Evolutionary conservation across 192 early-diverging fungal genomes (phyloP).

Genomic region (Linderina pennispora): DNA sequence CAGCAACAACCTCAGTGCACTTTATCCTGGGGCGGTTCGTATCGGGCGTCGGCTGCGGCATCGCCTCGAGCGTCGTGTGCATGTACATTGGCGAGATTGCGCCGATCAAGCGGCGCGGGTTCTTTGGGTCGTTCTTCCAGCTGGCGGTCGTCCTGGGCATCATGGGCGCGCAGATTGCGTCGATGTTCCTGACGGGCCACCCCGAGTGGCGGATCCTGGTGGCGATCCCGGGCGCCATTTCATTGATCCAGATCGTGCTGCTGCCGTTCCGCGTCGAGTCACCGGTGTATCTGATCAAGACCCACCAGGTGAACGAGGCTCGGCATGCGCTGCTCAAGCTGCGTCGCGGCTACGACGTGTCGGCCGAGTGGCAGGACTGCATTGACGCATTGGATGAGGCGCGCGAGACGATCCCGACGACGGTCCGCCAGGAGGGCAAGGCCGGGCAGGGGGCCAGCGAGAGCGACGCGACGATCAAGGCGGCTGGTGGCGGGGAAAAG

Average conservation of each 20-base stretch:
- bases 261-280: slow-evolving; percentile 61
- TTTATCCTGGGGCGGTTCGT: slow-evolving; percentile 68
- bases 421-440: too few relatives aligned
- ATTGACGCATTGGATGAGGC: slow-evolving; percentile 19
- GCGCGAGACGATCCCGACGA: background rate
- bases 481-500: background rate
- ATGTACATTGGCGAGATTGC: slow-evolving; percentile 72
- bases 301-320: slow-evolving; percentile 54
- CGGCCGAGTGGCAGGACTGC: slow-evolving; percentile 54
- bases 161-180: slow-evolving; percentile 56
- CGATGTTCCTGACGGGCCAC: slow-evolving; percentile 42
- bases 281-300: slow-evolving; percentile 59
- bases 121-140: slow-evolving; percentile 68
- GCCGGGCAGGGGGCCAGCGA: slow-evolving; percentile 1
- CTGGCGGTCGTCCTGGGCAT: slow-evolving; percentile 68
- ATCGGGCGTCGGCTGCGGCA: slow-evolving; percentile 63
- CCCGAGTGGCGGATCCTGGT: slow-evolving; percentile 66
- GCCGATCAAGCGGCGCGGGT: slow-evolving; percentile 58
- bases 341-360: slow-evolving; percentile 50
- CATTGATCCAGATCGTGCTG: slow-evolving; percentile 52
- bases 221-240: slow-evolving; percentile 49
- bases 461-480: slow-evolving; percentile 15
- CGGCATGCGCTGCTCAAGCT: slow-evolving; percentile 55
- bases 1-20: slow-evolving; percentile 51
- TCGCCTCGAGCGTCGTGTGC: slow-evolving; percentile 47